Base-by-base conservation (phyloP, 2,329 filamentous ascomycete genomes). In the Tolypocladium tropicale region DNA sequence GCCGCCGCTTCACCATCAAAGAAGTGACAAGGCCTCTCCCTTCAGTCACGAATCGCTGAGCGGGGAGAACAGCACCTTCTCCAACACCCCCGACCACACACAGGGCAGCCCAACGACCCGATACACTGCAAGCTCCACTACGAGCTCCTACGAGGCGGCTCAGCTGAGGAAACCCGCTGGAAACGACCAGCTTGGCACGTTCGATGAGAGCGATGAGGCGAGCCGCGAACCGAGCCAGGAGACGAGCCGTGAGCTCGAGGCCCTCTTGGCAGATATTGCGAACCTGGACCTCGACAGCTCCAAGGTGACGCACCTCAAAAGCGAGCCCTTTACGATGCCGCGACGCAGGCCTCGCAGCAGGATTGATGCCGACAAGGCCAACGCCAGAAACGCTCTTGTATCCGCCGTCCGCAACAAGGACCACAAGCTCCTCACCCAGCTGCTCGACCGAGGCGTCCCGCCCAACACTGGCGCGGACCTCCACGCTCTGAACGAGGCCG, bases 371-470 rank as follows among this genome's bases (percentile, higher is more conserved):
- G 76, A 78, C 34, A 71, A 72, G 0, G 66, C 72, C 0, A 74
- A 74, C 53, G 68, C 79, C 61, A 77, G 72, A 62, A 66, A 72
- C 2, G 75, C 79, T 3, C 71, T 85, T 0, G 63, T 80, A 2
- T 74, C 76, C 7, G 82, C 82, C 4, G 74, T 85, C 14, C 76
- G 80, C n/a, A 72, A 73, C 37, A 77, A 74, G 62, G 83, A 85
- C 61, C 78, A 82, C 63, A 78, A 78, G 61, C 67, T 80, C 37
- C 67, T 83, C 1, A 77, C 81, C 67, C 78, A 83, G 63, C 71
- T 85, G 7, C 73, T 85, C 4, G 79, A 84, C 60, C 76, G 78
- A 6, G 82, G 82, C 48, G 79, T 81, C 12, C 72, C 79, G 21
- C 72, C 81, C 6, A 76, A 81, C 56, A 74, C 74, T 1, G 73